phyloP scores from a whole-genome alignment of 208 protist species.

The Leishmania arabica region DNA sequence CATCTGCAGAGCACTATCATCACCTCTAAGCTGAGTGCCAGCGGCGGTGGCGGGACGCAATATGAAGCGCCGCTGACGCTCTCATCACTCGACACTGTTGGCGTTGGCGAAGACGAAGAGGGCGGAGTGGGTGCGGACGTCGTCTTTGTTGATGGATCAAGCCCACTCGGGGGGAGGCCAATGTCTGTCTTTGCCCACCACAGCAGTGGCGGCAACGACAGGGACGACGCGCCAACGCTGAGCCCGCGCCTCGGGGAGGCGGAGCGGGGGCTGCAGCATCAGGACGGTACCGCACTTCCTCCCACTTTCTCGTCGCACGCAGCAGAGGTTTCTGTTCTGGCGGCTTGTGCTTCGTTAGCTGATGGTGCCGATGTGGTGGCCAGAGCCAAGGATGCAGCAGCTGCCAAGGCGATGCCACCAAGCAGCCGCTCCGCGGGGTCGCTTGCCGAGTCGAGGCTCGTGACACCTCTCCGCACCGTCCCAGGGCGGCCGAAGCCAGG shows the following conservation, averaged over 20 bases:
- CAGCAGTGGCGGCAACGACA: conserved; percentile 1
- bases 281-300: neutral
- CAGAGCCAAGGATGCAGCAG: neutral
- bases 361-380: neutral
- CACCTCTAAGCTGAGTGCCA: too few species aligned
- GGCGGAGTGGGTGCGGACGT: neutral
- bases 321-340: neutral
- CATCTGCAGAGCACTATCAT: neutral
- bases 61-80: neutral
- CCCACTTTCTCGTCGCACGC: neutral
- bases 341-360: neutral
- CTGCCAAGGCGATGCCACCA: neutral
- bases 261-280: neutral
- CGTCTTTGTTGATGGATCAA: neutral
- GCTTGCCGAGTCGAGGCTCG: neutral
- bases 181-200: neutral
- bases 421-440: neutral
- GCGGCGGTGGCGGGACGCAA: neutral
- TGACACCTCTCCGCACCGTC: neutral
- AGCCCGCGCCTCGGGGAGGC: neutral
- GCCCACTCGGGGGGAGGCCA: neutral
- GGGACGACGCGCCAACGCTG: neutral
- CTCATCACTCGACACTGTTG: neutral
- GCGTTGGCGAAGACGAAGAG: neutral
- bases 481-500: neutral